phyloP scores from a whole-genome alignment of 1,139 yeast species.

The Saccharomyces hybrid region DNA sequence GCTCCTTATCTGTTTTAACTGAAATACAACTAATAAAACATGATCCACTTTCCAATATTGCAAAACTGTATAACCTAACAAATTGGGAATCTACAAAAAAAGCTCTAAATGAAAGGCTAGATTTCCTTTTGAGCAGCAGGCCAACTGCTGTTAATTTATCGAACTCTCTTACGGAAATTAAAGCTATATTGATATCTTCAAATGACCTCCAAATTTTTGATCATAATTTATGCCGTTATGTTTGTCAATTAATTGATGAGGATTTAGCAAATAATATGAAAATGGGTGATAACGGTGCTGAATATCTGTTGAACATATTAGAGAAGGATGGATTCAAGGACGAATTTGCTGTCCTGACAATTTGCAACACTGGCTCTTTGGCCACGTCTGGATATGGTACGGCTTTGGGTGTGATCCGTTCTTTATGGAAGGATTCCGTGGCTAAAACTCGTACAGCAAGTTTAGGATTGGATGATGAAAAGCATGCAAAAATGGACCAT shows the following conservation, averaged over 20 bases:
- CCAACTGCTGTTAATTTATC: slow-evolving; percentile 94
- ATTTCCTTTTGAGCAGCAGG: slow-evolving; percentile 65
- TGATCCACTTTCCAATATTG: slow-evolving; percentile 19
- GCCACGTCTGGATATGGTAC: slow-evolving; percentile 98
- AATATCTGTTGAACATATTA: slow-evolving; percentile 49
- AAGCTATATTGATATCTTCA: slow-evolving; percentile 33
- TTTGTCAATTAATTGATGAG: slow-evolving; percentile 56
- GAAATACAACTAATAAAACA: slow-evolving; percentile 41
- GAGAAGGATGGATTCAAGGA: slow-evolving; percentile 46
- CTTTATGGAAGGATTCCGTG: slow-evolving; percentile 45
- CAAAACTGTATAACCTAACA: slow-evolving; percentile 32
- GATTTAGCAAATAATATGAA: slow-evolving; percentile 69
- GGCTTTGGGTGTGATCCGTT: slow-evolving; percentile 83
- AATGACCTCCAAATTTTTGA: slow-evolving; percentile 33
- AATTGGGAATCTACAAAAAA: slow-evolving; percentile 29
- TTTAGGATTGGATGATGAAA: slow-evolving; percentile 26
- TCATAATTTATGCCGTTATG: slow-evolving; percentile 40
- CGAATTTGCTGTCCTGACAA: slow-evolving; percentile 74
- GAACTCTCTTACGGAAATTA: slow-evolving; percentile 63
- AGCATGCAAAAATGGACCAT: slow-evolving; percentile 43
- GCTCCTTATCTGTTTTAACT: slow-evolving; percentile 73
- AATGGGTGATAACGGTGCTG: slow-evolving; percentile 75
- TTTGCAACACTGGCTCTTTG: slow-evolving; percentile 79
- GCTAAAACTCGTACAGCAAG: slow-evolving; percentile 16
- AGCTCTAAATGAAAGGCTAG: slow-evolving; percentile 43